phyloP scores from a whole-genome alignment of 352 stramenopile genomes.

The Pythium aphanidermatum region DNA sequence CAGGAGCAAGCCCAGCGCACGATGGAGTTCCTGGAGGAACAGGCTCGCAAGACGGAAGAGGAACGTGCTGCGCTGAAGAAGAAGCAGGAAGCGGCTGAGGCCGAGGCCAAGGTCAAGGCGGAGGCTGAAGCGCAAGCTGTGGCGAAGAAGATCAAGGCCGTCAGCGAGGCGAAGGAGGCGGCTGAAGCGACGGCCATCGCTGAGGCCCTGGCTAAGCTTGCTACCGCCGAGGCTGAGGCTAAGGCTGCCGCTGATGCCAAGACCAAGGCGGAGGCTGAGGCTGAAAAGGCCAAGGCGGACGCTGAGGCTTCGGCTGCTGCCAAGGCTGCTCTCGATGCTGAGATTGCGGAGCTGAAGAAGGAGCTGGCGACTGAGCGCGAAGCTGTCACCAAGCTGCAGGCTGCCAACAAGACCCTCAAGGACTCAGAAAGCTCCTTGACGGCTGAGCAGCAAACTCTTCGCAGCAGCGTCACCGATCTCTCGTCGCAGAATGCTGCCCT shows the following conservation, averaged over 20 bases:
- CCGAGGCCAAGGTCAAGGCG: slow-evolving; percentile 11
- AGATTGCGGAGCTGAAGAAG: slow-evolving; percentile 14
- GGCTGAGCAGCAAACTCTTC: not conserved
- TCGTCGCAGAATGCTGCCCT: slow-evolving; percentile 10
- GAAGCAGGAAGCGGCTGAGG: slow-evolving; percentile 8
- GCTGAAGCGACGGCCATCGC: slow-evolving; percentile 1
- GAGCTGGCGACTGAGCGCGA: slow-evolving; percentile 11
- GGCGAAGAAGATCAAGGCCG: too few species aligned
- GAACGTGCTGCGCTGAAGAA: slow-evolving; percentile 13
- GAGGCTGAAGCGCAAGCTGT: too few species aligned
- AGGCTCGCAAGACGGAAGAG: slow-evolving; percentile 9
- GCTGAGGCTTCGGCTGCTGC: not conserved
- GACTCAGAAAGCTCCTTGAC: slow-evolving; percentile 5
- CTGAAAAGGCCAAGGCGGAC: slow-evolving; percentile 1
- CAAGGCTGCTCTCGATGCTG: slow-evolving; percentile 1
- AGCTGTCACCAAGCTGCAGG: slow-evolving; percentile 6
- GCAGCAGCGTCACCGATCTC: slow-evolving; percentile 1
- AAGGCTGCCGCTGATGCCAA: slow-evolving; percentile 9
- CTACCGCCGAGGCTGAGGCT: slow-evolving; percentile 1
- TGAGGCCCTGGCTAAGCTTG: too few species aligned
- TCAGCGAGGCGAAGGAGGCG: too few species aligned
- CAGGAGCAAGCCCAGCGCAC: slow-evolving; percentile 7
- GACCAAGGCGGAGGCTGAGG: slow-evolving; percentile 10
- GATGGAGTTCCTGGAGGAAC: slow-evolving; percentile 14
- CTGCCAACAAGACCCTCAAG: slow-evolving; percentile 12